These are phyloP conservation scores for Penicillium waksmanii DNA, from an alignment of 495 filamentous ascomycete species.

Conservation along the genomic window DNA sequence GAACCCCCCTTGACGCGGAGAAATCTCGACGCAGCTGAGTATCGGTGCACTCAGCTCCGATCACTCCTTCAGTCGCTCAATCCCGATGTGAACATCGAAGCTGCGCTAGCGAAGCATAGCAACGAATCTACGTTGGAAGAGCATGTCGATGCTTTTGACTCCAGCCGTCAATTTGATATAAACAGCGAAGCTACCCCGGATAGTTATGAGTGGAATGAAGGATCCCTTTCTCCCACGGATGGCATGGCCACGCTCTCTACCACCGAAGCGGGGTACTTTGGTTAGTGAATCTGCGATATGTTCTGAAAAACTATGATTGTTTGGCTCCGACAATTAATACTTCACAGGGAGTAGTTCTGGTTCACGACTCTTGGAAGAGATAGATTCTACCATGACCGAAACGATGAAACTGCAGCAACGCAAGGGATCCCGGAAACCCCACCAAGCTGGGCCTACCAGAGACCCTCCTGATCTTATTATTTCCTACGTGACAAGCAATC, in stretches of 20 bases:
- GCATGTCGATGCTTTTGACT: background rate
- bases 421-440: background rate
- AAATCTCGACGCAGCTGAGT: constrained; percentile 28
- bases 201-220: constrained; percentile 28
- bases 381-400: constrained; percentile 6
- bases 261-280: constrained; percentile 28
- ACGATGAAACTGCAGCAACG: background rate
- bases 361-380: constrained; percentile 16
- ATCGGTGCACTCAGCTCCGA: constrained; percentile 18
- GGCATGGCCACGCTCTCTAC: constrained; percentile 30
- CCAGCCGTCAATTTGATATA: background rate
- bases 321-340: background rate
- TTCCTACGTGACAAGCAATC: constrained; percentile 1
- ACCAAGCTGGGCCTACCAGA: constrained; percentile 5
- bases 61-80: constrained; percentile 17
- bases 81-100: constrained; percentile 24
- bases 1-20: constrained; percentile 31
- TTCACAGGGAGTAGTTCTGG: constrained; percentile 26
- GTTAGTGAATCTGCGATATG: constrained; percentile 7
- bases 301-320: too few species aligned
- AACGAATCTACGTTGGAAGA: constrained; percentile 15
- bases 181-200: constrained; percentile 2
- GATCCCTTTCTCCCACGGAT: constrained; percentile 21
- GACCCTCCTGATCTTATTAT: constrained; percentile 6
- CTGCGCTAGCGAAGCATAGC: constrained; percentile 12